These are phyloP conservation scores for Bretschneidera sinensis DNA, from an alignment of 345 rosid genomes.

Conservation along the genomic window DNA sequence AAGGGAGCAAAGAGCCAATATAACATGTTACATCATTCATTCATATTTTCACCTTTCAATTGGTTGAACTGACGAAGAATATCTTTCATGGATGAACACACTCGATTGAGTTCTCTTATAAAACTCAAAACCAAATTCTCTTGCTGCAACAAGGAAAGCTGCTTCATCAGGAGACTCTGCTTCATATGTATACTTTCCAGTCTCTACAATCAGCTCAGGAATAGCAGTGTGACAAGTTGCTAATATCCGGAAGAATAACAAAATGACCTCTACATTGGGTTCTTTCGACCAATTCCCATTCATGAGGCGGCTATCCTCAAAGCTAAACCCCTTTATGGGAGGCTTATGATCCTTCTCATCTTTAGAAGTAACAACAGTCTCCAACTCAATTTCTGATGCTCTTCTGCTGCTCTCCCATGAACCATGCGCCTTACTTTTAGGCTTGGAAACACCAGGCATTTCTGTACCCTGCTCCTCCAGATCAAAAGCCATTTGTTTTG, in stretches of 20 bases:
- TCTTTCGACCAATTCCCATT: constrained; percentile 81
- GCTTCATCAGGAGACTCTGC: constrained; percentile 99
- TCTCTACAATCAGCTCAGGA: constrained; percentile 78
- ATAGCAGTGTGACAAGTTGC: constrained; percentile 97
- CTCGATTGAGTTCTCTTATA: constrained; percentile 81
- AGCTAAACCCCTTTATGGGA: constrained; percentile 77
- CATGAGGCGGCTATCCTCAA: constrained; percentile 76
- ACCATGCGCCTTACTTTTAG: constrained; percentile 20
- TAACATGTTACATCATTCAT: constrained; percentile 12
- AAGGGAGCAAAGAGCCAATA: constrained; percentile 12
- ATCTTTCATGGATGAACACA: constrained; percentile 60
- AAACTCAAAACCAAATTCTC: constrained; percentile 96
- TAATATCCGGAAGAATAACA: constrained; percentile 69
- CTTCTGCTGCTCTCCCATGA: constrained; percentile 38
- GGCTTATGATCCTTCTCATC: constrained; percentile 40
- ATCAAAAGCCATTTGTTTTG: constrained; percentile 79
- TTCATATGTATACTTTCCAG: constrained; percentile 67
- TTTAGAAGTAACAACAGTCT: constrained; percentile 44
- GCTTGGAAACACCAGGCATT: constrained; percentile 27
- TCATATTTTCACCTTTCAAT: constrained; percentile 62
- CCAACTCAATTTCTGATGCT: constrained; percentile 70
- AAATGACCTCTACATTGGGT: constrained; percentile 50
- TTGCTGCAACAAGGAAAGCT: constrained; percentile 92
- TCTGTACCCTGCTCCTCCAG: constrained; percentile 56
- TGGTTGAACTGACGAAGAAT: constrained; percentile 41